Evolutionary conservation across 2,329 filamentous ascomycete genomes (phyloP), one percentile per base, ranked within the genome.

Genomic region (Epichloe sp.): DNA sequence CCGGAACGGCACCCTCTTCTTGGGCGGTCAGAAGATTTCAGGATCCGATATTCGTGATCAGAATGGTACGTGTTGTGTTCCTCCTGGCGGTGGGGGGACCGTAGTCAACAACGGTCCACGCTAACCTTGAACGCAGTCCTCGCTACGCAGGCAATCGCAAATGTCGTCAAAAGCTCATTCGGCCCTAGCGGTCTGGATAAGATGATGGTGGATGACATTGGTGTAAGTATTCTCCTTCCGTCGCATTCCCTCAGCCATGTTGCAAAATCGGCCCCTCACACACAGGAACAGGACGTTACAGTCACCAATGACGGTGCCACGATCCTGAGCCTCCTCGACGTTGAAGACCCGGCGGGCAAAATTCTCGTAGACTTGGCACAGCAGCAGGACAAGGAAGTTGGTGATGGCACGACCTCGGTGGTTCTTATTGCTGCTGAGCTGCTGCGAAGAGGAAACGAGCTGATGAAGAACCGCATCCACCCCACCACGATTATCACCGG

Each of bases 171-270:
- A 77, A 95, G 88, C 71, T 98, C 93, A 15, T 98, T 98, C 66
- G 93, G 93, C 51, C 93, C 93, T 48, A 95, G 88, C 56, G 93
- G 93, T 47, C 79, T 98, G 59, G 93, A 98, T 69, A 98, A 98
- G 80, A 98, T 98, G 93, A 97, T 98, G 93, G 93, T 98, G 62
- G 93, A 98, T 73, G 93, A 98, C 68, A 97, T 98, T 68, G 93
- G 93, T 65, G 85, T 88, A 80, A 62, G 83, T 56, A 47, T 49
- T 48, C 36, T 31, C 31, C 51, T 43, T 17, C 23, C 36, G 47
- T 38, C 19, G n/a, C 50, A 41, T 41, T 23, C 50, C 19, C 48
- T 47, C n/a, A 40, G 11, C 21, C 34, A 14, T 23, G 12, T 31
- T 38, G 45, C 48, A 42, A 19, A 42, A 23, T 12, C 19, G 31